Evolutionary conservation across 75 land plant species (phyloP), one percentile per base, ranked within the genome.

Genomic region (Cunninghamia lanceolata): DNA sequence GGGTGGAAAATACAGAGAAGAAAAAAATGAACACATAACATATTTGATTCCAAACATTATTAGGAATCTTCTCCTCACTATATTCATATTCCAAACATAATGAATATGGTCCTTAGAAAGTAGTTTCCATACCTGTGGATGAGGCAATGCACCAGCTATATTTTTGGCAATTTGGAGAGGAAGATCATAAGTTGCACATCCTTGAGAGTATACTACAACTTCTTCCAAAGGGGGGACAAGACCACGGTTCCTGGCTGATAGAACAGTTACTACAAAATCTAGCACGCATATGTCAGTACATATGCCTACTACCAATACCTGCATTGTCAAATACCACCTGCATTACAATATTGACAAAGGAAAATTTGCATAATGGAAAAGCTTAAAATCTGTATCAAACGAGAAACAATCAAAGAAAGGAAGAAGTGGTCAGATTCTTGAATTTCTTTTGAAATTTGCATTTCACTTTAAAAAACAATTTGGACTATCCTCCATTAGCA

Each of bases 201-300:
- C 98, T n/a, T 73, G 80, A 2, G 94, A 91, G 81, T 94, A 94
- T 53, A 97, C 93, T 54, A 93, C 89, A 9, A 97, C 94, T 36
- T 97, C 96, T 85, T 97, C 90, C 81, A 97, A 71, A 54, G 98
- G 98, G 7, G 75, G 16, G n/a, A 96, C 42, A 9, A 91, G 79
- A 2, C 98, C 96, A 54, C 85, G 88, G 83, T 94, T 97, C 75
- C 91, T 93, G 63, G 98, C 99, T 6, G 99, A 96, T 83, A 96
- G 30, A 17, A 93, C 85, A 13, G 96, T 90, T 83, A 89, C 86
- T 13, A 94, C 98, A 84, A 97, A 97, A 83, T 97, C 99, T 85
- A 97, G 88, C 45, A 96, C 96, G 46, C 99, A 97, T 4, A 97
- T 90, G 78, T 97, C 99, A 17, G 98, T 97, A 88, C 99, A 97